A percentile compares a stretch with the other conserved stretches of the same genome.
Conservation (phyloP, 805 yeast genomes). For the Monosporozyma servazzii region DNA sequence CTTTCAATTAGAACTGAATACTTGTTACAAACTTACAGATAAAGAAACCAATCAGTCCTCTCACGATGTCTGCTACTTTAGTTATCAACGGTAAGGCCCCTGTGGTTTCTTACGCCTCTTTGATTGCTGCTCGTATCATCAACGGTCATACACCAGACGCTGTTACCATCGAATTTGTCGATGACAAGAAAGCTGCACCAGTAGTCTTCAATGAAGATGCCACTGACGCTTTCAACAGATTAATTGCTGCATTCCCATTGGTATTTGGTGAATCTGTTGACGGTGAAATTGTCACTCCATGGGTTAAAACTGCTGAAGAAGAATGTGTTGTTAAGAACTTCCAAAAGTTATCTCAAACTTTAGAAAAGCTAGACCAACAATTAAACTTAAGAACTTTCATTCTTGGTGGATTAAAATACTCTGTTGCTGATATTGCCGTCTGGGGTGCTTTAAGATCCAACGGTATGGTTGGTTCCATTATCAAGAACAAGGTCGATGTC, state of each 20-base stretch:
- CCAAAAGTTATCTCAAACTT: constrained; percentile 66
- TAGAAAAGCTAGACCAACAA: constrained; percentile 74
- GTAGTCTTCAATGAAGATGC: constrained; percentile 41
- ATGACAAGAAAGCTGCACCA: constrained; percentile 55
- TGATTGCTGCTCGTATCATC: constrained; percentile 70
- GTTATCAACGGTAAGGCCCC: constrained; percentile 83
- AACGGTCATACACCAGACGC: constrained; percentile 44
- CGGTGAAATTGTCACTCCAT: constrained; percentile 38
- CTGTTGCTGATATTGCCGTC: constrained; percentile 75
- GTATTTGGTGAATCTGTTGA: constrained; percentile 23
- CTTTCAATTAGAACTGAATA: not conserved
- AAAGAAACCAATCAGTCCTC: not conserved
- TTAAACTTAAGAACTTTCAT: constrained; percentile 78
- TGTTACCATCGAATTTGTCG: constrained; percentile 56
- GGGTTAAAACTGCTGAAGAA: constrained; percentile 60
- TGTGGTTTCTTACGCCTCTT: constrained; percentile 64
- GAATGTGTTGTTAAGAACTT: constrained; percentile 77
- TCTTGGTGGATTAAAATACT: constrained; percentile 48
- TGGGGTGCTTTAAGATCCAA: constrained; percentile 95
- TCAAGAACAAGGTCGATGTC: constrained; percentile 74
- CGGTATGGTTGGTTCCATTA: constrained; percentile 83
- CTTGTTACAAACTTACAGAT: not conserved
- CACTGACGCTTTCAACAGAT: constrained; percentile 36
- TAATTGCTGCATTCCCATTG: constrained; percentile 47
- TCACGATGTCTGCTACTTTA: constrained; percentile 35